These are phyloP conservation scores for Ceratonia siliqua DNA, from an alignment of 306 rosid species.

Conservation along the genomic window DNA sequence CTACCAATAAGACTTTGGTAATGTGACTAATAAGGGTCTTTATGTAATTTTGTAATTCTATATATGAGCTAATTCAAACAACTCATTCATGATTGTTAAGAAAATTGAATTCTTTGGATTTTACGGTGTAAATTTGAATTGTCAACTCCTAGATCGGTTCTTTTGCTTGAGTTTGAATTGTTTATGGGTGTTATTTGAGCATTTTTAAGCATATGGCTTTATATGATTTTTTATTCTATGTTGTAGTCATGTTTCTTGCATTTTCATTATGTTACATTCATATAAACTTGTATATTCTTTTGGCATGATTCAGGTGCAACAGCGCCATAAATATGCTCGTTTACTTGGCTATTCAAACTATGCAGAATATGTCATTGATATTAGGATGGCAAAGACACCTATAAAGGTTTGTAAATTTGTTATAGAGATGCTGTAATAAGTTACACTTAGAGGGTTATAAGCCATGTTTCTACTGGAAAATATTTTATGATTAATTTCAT, in stretches of 20 bases:
- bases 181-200: slow-evolving; percentile 15
- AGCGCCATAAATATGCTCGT: slow-evolving; percentile 88
- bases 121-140: slow-evolving; percentile 25
- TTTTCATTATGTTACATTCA: background rate
- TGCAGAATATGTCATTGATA: slow-evolving; percentile 80
- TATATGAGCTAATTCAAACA: background rate
- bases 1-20: slow-evolving; percentile 8
- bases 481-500: background rate
- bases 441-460: background rate
- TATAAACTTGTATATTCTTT: slow-evolving; percentile 21
- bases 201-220: slow-evolving; percentile 12
- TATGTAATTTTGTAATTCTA: slow-evolving; percentile 6
- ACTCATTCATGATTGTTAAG: slow-evolving; percentile 23
- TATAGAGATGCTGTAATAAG: slow-evolving; percentile 6
- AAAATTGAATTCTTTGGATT: slow-evolving; percentile 20
- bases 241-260: slow-evolving; percentile 18
- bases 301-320: slow-evolving; percentile 67
- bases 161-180: slow-evolving; percentile 13
- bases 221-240: slow-evolving; percentile 15
- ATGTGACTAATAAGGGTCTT: background rate
- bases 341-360: slow-evolving; percentile 86
- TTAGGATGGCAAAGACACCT: slow-evolving; percentile 95
- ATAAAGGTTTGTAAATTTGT: slow-evolving; percentile 60
- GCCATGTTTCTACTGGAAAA: background rate
- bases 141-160: slow-evolving; percentile 6